Conservation (phyloP, 2,329 filamentous ascomycete species). For the Apiospora malaysiana region DNA sequence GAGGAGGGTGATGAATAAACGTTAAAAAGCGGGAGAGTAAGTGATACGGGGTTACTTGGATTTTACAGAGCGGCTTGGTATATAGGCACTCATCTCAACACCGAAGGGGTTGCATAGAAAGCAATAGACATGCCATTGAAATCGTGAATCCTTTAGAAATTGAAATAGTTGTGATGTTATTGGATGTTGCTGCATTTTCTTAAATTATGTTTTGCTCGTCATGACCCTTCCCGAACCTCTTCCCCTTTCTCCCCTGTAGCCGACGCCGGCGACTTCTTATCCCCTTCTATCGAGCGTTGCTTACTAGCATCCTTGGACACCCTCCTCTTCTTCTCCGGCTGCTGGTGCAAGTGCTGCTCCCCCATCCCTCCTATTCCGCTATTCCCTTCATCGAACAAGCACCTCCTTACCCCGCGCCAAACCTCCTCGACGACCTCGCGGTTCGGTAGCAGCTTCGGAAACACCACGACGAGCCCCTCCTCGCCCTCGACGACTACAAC, state of each 20-base stretch:
- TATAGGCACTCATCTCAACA: neutral
- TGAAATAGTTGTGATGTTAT: neutral
- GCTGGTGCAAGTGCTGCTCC: neutral
- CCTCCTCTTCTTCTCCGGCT: neutral
- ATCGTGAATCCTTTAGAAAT: neutral
- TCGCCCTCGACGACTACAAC: conserved; percentile 90
- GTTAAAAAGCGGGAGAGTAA: neutral
- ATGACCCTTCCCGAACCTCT: neutral
- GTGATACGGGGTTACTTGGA: neutral
- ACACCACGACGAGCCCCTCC: conserved; percentile 90
- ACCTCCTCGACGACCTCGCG: conserved; percentile 81
- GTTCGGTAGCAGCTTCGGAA: conserved; percentile 79
- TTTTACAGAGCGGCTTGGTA: neutral
- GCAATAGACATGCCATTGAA: neutral
- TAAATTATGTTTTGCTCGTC: neutral
- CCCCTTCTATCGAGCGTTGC: neutral
- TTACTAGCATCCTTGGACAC: neutral
- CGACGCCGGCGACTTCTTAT: neutral
- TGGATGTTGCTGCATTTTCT: neutral
- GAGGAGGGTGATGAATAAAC: conserved; percentile 40
- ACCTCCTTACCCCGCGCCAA: conserved; percentile 84
- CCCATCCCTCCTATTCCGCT: neutral
- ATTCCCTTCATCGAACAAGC: conserved; percentile 69
- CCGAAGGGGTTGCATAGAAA: neutral
- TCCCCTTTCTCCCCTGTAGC: neutral